Evolutionary conservation across 495 filamentous ascomycete species (phyloP), one percentile per base, ranked within the genome.

Genomic region (Trichocladium uniseriatum): DNA sequence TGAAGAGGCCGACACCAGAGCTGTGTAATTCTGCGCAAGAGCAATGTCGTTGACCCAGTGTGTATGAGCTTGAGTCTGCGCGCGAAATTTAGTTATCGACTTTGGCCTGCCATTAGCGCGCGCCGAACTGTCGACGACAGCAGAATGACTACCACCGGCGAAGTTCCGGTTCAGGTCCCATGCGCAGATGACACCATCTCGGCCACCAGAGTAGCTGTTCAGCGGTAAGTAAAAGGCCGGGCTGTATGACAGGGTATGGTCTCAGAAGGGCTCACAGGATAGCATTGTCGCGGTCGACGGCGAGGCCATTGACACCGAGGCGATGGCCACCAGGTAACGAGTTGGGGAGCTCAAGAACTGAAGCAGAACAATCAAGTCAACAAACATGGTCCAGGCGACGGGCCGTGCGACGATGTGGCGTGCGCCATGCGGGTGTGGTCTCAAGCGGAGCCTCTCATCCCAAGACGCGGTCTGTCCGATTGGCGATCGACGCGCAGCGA

Each of bases 1-100:
- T 11, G 94, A 96, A 5, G 92, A 97, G 18, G 89, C 91, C 10
- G 94, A 95, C 7, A 96, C 86, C 10, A 98, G 72, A 6, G 88
- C 88, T 15, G 81, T 77, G 62, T 95, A 87, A 42, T 83, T 79
- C 57, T 89, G 77, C 22, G 85, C 82, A 45, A 97, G 79, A n/a
- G 82, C 79, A 50, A 98, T 87, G 59, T 97, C 91, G 62, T 97
- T 97, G 64, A 98, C 85, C 92, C 92, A 97, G 66, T 97, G 91
- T 22, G 90, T 97, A 64, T 98, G 92, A 11, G 92, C 94, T 60
- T 96, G 89, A n/a, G 90, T 86, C 66, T 95, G 89, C 40, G 83
- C 78, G 49, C 87, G 82, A 65, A 91, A 91, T n/a, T 75, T 76
- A 29, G 89, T 87, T 9, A 61, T 71, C 43, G 60, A 62, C 51